Evolutionary conservation across 2,329 filamentous ascomycete species (phyloP).

Genomic region (Cephalotrichum gorgonifer): DNA sequence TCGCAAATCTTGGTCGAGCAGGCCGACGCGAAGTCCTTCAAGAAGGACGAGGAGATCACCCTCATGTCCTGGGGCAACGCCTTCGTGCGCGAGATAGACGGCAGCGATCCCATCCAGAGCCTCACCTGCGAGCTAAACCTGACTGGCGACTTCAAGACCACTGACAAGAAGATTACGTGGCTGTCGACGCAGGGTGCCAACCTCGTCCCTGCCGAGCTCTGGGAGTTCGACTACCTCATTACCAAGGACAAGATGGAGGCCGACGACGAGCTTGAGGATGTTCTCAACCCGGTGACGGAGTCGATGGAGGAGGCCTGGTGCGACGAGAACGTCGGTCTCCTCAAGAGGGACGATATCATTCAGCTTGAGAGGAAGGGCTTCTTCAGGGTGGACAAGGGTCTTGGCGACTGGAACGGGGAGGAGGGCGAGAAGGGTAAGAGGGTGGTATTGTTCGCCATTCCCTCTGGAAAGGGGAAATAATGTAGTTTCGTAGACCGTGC

Average conservation of each 20-base stretch:
- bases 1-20: constrained; percentile 73
- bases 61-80: constrained; percentile 95
- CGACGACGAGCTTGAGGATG: constrained; percentile 77
- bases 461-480: constrained; percentile 43
- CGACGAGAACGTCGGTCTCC: constrained; percentile 66
- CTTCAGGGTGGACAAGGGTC: constrained; percentile 69
- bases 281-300: constrained; percentile 66
- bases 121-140: constrained; percentile 83
- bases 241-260: constrained; percentile 82
- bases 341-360: constrained; percentile 85
- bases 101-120: constrained; percentile 48
- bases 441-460: constrained; percentile 46
- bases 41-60: constrained; percentile 80
- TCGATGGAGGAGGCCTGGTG: constrained; percentile 65
- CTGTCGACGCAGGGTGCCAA: constrained; percentile 66
- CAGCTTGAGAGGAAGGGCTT: constrained; percentile 93
- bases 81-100: constrained; percentile 33
- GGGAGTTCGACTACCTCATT: constrained; percentile 59
- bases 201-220: constrained; percentile 55
- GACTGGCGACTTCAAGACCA: constrained; percentile 87
- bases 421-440: constrained; percentile 35
- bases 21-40: constrained; percentile 72
- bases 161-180: constrained; percentile 96
- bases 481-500: background rate
- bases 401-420: constrained; percentile 37